A percentile compares a stretch with the other conserved stretches of the same genome.
phyloP scores from a whole-genome alignment of 148 eudicot species.

The Rhododendron griersonianum region DNA sequence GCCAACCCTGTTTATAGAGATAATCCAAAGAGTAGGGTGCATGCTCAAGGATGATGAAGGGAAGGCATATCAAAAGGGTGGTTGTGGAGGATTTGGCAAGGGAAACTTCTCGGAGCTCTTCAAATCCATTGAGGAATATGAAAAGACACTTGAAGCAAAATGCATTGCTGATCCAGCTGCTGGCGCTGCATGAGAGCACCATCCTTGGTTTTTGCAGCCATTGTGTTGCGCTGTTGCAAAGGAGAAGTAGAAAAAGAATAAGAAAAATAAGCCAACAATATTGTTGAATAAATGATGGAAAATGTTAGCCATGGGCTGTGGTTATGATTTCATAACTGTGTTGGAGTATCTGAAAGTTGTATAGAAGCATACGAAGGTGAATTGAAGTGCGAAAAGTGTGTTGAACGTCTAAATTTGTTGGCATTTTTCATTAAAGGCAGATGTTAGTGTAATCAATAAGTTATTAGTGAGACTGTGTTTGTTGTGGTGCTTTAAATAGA shows the following conservation, averaged over 20 bases:
- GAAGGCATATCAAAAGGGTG: slow-evolving; percentile 69
- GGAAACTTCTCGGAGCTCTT: slow-evolving; percentile 96
- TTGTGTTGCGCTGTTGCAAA: neutral
- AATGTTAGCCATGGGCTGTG: neutral
- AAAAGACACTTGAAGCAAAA: slow-evolving; percentile 81
- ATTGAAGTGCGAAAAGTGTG: neutral
- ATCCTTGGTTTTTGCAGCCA: neutral
- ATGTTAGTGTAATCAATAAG: neutral
- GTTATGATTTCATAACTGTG: neutral
- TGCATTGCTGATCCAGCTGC: slow-evolving; percentile 29
- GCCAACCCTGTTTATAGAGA: slow-evolving; percentile 90
- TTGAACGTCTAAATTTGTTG: neutral
- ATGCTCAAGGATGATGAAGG: slow-evolving; percentile 71
- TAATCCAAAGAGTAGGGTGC: slow-evolving; percentile 96
- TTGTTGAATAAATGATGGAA: neutral
- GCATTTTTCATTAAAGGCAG: neutral
- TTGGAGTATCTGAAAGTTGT: neutral
- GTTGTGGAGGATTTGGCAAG: slow-evolving; percentile 98
- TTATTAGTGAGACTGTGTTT: neutral
- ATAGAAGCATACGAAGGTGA: neutral
- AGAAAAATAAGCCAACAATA: neutral
- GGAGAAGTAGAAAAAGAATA: neutral
- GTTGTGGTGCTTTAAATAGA: neutral
- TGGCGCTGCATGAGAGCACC: slow-evolving; percentile 14
- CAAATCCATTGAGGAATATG: slow-evolving; percentile 94